A percentile compares a stretch with the other conserved stretches of the same genome.
phyloP scores from a whole-genome alignment of 2,329 filamentous ascomycete species.

The Arthroderma sp. region DNA sequence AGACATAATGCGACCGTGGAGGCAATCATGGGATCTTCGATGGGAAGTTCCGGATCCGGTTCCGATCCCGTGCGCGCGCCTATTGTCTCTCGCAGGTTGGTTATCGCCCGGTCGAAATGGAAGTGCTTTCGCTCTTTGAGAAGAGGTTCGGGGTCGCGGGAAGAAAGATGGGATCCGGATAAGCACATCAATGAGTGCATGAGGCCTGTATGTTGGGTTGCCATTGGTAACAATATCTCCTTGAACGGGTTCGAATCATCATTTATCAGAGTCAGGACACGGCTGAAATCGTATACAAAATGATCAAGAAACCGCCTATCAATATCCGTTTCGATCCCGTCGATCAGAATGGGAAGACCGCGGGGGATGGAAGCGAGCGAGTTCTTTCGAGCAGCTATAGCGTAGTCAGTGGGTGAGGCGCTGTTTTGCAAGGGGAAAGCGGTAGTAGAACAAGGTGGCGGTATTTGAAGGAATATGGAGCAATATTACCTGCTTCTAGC shows the following conservation, averaged over 20 bases:
- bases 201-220: slow-evolving; percentile 62
- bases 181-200: slow-evolving; percentile 86
- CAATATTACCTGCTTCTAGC: slow-evolving; percentile 47
- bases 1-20: slow-evolving; percentile 47
- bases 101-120: slow-evolving; percentile 36
- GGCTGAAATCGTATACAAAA: slow-evolving; percentile 66
- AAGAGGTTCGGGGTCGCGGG: slow-evolving; percentile 36
- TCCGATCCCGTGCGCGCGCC: slow-evolving; percentile 14
- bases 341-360: slow-evolving; percentile 50
- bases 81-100: slow-evolving; percentile 29
- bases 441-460: background rate
- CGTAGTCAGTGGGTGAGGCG: background rate
- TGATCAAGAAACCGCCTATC: slow-evolving; percentile 73
- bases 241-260: slow-evolving; percentile 76
- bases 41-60: slow-evolving; percentile 23
- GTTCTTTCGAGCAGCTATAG: slow-evolving; percentile 19
- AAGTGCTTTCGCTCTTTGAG: slow-evolving; percentile 43
- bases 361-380: slow-evolving; percentile 26
- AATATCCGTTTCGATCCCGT: slow-evolving; percentile 65
- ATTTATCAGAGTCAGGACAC: slow-evolving; percentile 67
- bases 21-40: slow-evolving; percentile 48
- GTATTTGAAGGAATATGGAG: too few relatives aligned
- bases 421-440: background rate
- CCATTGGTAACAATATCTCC: slow-evolving; percentile 69
- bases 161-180: slow-evolving; percentile 60